Evolutionary conservation across 1,139 yeast genomes (phyloP).

Genomic region (Suhomyces chickasaworum): DNA sequence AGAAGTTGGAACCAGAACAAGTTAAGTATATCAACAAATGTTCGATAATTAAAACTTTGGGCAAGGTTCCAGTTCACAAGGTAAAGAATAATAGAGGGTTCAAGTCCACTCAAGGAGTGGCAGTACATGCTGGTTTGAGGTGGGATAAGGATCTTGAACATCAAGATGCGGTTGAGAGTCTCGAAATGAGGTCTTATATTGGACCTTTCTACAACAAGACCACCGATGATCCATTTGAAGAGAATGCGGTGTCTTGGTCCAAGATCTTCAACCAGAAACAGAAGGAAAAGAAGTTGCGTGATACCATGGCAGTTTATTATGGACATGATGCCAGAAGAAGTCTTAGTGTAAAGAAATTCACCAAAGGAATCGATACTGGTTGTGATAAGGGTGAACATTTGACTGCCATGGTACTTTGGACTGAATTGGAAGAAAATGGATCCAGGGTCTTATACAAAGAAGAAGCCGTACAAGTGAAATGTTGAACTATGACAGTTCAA

Average conservation of each 20-base stretch:
- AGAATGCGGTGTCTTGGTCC: conserved; percentile 64
- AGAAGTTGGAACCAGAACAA: conserved; percentile 59
- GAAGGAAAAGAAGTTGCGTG: conserved; percentile 29
- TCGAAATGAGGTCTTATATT: conserved; percentile 61
- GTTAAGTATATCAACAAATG: conserved; percentile 59
- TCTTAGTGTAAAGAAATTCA: conserved; percentile 59
- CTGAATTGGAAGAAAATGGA: conserved; percentile 18
- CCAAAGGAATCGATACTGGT: conserved; percentile 81
- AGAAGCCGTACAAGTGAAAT: conserved; percentile 27
- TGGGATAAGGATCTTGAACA: conserved; percentile 59
- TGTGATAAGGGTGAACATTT: conserved; percentile 77
- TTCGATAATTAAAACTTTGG: conserved; percentile 63
- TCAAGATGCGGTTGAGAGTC: conserved; percentile 63
- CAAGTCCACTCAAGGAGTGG: conserved; percentile 53
- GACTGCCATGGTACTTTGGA: conserved; percentile 62
- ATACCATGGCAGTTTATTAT: conserved; percentile 61
- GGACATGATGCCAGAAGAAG: conserved; percentile 92
- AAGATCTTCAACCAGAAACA: conserved; percentile 60
- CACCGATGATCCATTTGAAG: conserved; percentile 50
- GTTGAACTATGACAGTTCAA: conserved; percentile 12
- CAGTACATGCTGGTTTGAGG: conserved; percentile 77
- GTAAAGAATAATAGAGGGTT: conserved; percentile 21
- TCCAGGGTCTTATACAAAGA: conserved; percentile 25
- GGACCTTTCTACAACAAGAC: conserved; percentile 60
- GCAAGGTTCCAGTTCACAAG: conserved; percentile 54